Conservation (phyloP, 805 yeast species). For the Tetrapisispora taiwanensis region DNA sequence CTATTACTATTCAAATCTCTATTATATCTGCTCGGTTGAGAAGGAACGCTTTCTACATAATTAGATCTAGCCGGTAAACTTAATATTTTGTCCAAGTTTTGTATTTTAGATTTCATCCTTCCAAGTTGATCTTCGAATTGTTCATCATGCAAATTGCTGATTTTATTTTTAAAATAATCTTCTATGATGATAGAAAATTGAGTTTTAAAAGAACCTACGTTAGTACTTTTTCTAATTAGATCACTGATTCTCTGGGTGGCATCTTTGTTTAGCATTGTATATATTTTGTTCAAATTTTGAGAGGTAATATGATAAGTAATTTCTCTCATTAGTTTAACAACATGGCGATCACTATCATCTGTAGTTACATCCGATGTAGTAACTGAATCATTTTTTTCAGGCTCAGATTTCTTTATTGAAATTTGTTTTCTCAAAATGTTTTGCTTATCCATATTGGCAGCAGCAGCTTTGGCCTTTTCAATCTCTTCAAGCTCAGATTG, state of each 20-base stretch:
- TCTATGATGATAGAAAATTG: background rate
- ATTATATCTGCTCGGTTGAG: conserved; percentile 12
- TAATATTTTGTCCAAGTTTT: background rate
- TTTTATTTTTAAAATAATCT: background rate
- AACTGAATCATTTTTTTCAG: conserved; percentile 6
- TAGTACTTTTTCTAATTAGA: background rate
- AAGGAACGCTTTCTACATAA: conserved; percentile 8
- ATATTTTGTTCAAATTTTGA: conserved; percentile 10
- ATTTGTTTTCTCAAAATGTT: conserved; percentile 13
- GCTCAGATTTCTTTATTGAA: conserved; percentile 8
- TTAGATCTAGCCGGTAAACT: conserved; percentile 3
- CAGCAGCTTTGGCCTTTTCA: conserved; percentile 9
- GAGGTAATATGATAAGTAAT: conserved; percentile 9
- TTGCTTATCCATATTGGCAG: conserved; percentile 20
- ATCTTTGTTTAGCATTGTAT: conserved; percentile 9
- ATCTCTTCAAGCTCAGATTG: conserved; percentile 17
- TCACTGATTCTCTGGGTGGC: conserved; percentile 6
- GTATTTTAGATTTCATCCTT: background rate
- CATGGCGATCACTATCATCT: conserved; percentile 8
- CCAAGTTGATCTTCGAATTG: background rate
- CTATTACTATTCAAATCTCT: background rate
- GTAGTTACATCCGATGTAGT: background rate
- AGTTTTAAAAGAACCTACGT: background rate
- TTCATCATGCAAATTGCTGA: background rate
- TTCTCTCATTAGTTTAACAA: conserved; percentile 16